Conservation (phyloP, 1,284 basidiomycete species). For the Ceratorhiza oryzae-sativae region DNA sequence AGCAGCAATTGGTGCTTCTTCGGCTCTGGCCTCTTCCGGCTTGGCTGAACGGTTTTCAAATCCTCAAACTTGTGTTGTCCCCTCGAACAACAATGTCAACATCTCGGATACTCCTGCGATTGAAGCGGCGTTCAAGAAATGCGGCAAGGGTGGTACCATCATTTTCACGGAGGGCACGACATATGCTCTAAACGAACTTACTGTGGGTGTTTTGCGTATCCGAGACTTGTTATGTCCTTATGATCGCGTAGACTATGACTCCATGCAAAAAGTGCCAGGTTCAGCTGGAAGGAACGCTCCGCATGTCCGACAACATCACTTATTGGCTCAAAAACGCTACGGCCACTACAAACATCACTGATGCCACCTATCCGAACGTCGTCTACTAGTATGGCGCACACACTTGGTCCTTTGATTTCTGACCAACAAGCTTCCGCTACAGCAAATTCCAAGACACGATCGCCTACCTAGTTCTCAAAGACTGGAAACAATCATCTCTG, state of each 20-base stretch:
- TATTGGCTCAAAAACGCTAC: slow-evolving; percentile 36
- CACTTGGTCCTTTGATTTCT: neutral
- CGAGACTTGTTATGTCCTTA: neutral
- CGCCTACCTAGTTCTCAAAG: slow-evolving; percentile 33
- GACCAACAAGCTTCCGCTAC: neutral
- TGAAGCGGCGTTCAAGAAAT: slow-evolving; percentile 35
- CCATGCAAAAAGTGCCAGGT: slow-evolving; percentile 34
- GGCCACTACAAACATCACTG: slow-evolving; percentile 27
- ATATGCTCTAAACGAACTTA: slow-evolving; percentile 38
- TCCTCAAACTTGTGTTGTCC: slow-evolving; percentile 30
- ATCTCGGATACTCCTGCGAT: slow-evolving; percentile 38
- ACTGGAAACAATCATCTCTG: slow-evolving; percentile 30
- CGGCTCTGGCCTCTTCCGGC: slow-evolving; percentile 2
- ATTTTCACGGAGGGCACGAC: slow-evolving; percentile 33
- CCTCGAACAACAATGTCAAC: slow-evolving; percentile 31
- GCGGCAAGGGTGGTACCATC: slow-evolving; percentile 38
- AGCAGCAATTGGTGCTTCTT: neutral
- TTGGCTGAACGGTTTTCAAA: neutral
- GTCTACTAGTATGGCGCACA: slow-evolving; percentile 24
- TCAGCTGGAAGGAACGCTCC: slow-evolving; percentile 37
- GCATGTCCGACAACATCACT: slow-evolving; percentile 34
- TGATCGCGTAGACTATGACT: slow-evolving; percentile 10
- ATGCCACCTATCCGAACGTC: slow-evolving; percentile 25
- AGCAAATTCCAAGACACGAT: slow-evolving; percentile 36
- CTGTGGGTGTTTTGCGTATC: neutral